A percentile compares a stretch with the other conserved stretches of the same genome.
Evolutionary conservation across 2,329 filamentous ascomycete species (phyloP).

Genomic region (Colletotrichum somersetense): DNA sequence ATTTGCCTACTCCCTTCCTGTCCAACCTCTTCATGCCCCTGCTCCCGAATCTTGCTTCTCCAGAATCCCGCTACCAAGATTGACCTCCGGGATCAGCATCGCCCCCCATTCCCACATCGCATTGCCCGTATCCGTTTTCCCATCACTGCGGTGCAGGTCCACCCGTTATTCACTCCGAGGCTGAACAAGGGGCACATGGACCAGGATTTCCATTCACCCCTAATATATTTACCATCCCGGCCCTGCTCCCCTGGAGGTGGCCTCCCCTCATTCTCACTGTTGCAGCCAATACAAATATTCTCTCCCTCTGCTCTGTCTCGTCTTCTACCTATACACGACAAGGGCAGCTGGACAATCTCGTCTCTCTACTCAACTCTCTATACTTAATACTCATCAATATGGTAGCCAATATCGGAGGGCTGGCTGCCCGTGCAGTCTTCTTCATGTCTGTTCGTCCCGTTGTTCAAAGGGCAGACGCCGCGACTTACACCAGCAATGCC

Average conservation of each 20-base stretch:
- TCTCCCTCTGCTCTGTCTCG: constrained; percentile 18
- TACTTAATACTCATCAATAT: constrained; percentile 36
- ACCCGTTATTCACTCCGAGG: constrained; percentile 28
- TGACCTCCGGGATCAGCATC: constrained; percentile 31
- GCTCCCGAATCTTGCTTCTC: constrained; percentile 17
- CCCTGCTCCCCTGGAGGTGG: constrained; percentile 16
- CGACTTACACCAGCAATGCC: constrained; percentile 51
- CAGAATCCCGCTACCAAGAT: constrained; percentile 23
- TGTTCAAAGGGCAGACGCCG: constrained; percentile 29
- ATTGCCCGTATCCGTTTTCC: constrained; percentile 26
- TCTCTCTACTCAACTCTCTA: constrained; percentile 14
- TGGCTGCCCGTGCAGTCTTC: constrained; percentile 41
- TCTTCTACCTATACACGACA: neutral
- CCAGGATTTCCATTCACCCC: constrained; percentile 22
- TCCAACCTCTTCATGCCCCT: constrained; percentile 3
- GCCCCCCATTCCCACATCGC: constrained; percentile 13
- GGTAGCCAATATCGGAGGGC: constrained; percentile 40
- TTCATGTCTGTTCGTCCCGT: constrained; percentile 41
- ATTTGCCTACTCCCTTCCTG: constrained; percentile 3
- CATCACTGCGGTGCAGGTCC: constrained; percentile 26
- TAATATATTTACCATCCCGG: constrained; percentile 39
- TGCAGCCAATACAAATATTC: constrained; percentile 37
- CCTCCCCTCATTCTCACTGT: constrained; percentile 16
- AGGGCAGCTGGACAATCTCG: constrained; percentile 4
- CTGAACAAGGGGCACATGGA: constrained; percentile 39